phyloP scores from a whole-genome alignment of 306 rosid genomes.

The Glycine soja region DNA sequence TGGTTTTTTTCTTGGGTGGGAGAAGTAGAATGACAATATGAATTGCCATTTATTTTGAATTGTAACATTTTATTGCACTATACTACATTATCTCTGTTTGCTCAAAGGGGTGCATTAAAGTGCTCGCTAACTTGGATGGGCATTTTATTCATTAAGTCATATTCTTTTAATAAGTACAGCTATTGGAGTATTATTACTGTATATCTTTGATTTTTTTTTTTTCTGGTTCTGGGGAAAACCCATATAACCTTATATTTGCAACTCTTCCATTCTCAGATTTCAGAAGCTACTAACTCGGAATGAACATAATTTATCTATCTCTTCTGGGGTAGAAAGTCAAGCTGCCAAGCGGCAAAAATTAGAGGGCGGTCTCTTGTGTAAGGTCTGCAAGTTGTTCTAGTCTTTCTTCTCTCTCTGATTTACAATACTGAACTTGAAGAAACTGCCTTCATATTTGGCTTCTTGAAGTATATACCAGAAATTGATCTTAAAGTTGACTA shows the following conservation, averaged over 20 bases:
- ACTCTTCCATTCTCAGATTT: constrained; percentile 59
- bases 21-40: constrained; percentile 14
- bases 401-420: constrained; percentile 39
- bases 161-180: constrained; percentile 25
- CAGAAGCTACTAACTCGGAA: constrained; percentile 62
- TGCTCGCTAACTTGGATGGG: constrained; percentile 1
- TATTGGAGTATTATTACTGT: constrained; percentile 13
- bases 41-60: constrained; percentile 30
- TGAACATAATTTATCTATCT: constrained; percentile 60
- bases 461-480: constrained; percentile 28
- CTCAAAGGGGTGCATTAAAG: constrained; percentile 7
- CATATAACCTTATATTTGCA: constrained; percentile 23
- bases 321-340: constrained; percentile 81
- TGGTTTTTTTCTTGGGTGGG: neutral
- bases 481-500: constrained; percentile 22
- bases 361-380: constrained; percentile 83
- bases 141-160: constrained; percentile 31
- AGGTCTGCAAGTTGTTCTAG: constrained; percentile 59
- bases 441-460: constrained; percentile 37
- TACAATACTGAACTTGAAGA: constrained; percentile 16
- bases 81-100: neutral
- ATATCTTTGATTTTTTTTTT: constrained; percentile 17
- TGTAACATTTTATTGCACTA: constrained; percentile 26
- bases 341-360: constrained; percentile 91
- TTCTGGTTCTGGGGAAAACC: constrained; percentile 19